phyloP scores from a whole-genome alignment of 495 filamentous ascomycete species.

The Penicillium arizonense region DNA sequence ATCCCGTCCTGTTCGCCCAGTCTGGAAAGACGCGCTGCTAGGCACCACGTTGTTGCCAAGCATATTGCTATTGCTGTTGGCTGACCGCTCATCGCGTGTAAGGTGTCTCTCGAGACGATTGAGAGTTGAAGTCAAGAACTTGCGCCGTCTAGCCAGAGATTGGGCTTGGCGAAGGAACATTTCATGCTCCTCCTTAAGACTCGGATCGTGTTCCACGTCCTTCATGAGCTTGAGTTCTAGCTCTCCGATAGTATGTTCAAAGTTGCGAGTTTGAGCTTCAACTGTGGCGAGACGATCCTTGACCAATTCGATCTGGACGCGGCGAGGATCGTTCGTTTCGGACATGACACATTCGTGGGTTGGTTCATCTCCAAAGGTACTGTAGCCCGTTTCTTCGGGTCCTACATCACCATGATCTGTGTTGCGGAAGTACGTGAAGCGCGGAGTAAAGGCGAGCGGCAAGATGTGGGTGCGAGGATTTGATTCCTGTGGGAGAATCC shows the following conservation, averaged over 20 bases:
- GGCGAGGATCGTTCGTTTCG: slow-evolving; percentile 84
- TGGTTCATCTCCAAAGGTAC: slow-evolving; percentile 85
- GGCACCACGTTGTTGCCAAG: slow-evolving; percentile 34
- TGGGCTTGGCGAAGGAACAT: slow-evolving; percentile 66
- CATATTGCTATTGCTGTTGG: slow-evolving; percentile 21
- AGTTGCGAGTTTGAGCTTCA: slow-evolving; percentile 70
- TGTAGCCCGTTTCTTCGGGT: slow-evolving; percentile 68
- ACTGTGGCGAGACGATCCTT: slow-evolving; percentile 75
- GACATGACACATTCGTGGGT: slow-evolving; percentile 96
- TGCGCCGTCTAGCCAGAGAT: slow-evolving; percentile 68
- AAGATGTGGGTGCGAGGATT: slow-evolving; percentile 93
- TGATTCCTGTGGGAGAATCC: slow-evolving; percentile 86
- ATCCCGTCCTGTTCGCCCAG: slow-evolving; percentile 43
- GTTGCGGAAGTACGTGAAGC: slow-evolving; percentile 95
- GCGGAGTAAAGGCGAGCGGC: slow-evolving; percentile 85
- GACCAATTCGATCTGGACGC: slow-evolving; percentile 84
- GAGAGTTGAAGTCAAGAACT: slow-evolving; percentile 75
- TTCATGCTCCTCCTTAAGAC: slow-evolving; percentile 61
- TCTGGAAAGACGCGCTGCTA: slow-evolving; percentile 45
- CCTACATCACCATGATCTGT: slow-evolving; percentile 82
- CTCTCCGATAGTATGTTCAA: slow-evolving; percentile 63
- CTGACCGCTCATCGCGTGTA: slow-evolving; percentile 32
- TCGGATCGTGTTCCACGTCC: slow-evolving; percentile 50
- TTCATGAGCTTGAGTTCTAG: slow-evolving; percentile 60
- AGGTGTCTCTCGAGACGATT: slow-evolving; percentile 61